phyloP scores from a whole-genome alignment of 345 rosid genomes.

The Arabis hirsuta region DNA sequence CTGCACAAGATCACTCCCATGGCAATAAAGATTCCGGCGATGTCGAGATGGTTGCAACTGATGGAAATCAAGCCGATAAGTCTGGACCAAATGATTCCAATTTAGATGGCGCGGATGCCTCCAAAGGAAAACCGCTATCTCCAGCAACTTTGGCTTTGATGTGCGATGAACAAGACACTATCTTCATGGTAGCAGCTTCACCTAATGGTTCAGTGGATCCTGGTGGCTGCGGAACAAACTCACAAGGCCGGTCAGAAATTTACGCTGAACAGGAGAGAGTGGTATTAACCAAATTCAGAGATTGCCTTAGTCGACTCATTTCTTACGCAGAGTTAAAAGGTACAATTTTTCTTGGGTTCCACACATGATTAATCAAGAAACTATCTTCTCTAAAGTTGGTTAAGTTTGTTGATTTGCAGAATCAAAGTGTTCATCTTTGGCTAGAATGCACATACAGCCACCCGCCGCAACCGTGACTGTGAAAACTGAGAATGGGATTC shows the following conservation, averaged over 20 bases:
- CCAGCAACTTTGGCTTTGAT: conserved; percentile 98
- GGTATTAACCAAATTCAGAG: conserved; percentile 75
- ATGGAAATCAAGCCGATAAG: conserved; percentile 62
- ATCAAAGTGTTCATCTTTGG: conserved; percentile 66
- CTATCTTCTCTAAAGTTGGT: conserved; percentile 10
- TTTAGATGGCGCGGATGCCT: conserved; percentile 61
- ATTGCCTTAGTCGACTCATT: conserved; percentile 85
- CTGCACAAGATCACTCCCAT: conserved; percentile 57
- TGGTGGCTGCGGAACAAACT: conserved; percentile 53
- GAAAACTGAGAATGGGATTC: conserved; percentile 55
- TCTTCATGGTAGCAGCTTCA: conserved; percentile 75
- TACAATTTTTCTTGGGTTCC: conserved; percentile 14
- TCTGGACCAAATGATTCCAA: conserved; percentile 51
- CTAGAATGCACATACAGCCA: conserved; percentile 62
- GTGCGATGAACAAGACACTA: conserved; percentile 96
- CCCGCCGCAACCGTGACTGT: conserved; percentile 46
- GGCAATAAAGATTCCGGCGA: conserved; percentile 48
- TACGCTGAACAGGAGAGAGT: conserved; percentile 86
- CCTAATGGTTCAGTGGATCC: conserved; percentile 58
- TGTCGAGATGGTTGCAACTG: conserved; percentile 53
- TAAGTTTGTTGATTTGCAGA: conserved; percentile 53
- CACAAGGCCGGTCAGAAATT: conserved; percentile 63
- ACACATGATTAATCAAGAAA: neutral
- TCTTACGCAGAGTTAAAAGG: conserved; percentile 90
- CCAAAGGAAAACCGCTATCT: conserved; percentile 84